A percentile compares a stretch with the other conserved stretches of the same genome.
phyloP scores from a whole-genome alignment of 306 rosid species.

The Datisca glomerata region DNA sequence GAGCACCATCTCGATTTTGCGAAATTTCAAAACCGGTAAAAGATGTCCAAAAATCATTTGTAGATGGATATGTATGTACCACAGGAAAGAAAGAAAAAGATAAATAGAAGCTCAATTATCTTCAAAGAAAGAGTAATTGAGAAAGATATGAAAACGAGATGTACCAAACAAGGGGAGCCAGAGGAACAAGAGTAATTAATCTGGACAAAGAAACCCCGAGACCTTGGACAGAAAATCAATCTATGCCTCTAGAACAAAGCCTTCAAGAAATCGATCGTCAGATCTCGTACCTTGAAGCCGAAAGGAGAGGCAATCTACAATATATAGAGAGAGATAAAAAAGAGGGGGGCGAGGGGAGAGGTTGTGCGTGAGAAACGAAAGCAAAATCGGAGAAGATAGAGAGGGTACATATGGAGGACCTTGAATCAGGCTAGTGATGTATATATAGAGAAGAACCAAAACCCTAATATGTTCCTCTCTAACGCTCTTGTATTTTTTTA shows the following conservation, averaged over 20 bases:
- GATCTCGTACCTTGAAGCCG: neutral
- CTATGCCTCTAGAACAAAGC: conserved; percentile 25
- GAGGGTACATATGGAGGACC: neutral
- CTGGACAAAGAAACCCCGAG: conserved; percentile 24
- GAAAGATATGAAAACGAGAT: conserved; percentile 1
- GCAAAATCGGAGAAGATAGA: neutral
- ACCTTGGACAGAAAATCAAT: conserved; percentile 15
- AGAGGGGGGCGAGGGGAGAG: too few relatives aligned
- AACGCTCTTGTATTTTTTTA: too few relatives aligned
- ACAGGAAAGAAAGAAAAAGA: neutral
- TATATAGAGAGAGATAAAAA: neutral
- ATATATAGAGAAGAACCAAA: conserved; percentile 1
- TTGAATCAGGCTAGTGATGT: neutral
- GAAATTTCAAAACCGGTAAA: too few relatives aligned
- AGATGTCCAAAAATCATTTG: too few relatives aligned
- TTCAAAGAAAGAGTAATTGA: too few relatives aligned
- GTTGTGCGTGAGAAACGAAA: too few relatives aligned
- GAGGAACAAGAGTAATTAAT: conserved; percentile 13
- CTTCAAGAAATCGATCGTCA: neutral
- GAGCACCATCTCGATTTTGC: too few relatives aligned
- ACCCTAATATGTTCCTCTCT: too few relatives aligned
- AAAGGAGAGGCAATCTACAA: neutral
- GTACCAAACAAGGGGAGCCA: conserved; percentile 32
- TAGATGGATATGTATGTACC: too few relatives aligned
- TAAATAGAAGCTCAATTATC: neutral